These are phyloP conservation scores for Yamadazyma dendronema DNA, from an alignment of 1,139 yeast species.

Conservation along the genomic window DNA sequence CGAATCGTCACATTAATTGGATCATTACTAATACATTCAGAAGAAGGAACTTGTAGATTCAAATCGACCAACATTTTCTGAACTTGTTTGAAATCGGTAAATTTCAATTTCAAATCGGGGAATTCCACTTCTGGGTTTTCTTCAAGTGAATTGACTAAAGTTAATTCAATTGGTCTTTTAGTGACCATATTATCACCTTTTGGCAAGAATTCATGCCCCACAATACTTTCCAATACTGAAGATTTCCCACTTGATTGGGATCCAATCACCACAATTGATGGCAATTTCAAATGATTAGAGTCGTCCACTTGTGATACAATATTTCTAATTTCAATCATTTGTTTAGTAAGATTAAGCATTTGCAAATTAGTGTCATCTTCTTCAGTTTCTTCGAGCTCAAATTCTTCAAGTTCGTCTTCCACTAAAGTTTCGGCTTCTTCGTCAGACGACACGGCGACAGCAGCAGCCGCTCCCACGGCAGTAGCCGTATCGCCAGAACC, in stretches of 20 bases:
- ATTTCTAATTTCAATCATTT: conserved; percentile 93
- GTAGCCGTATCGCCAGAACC: conserved; percentile 31
- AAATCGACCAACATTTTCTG: conserved; percentile 81
- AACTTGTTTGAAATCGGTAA: conserved; percentile 86
- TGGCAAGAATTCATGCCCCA: conserved; percentile 91
- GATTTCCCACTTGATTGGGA: conserved; percentile 97
- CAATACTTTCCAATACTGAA: conserved; percentile 88
- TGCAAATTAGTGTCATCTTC: conserved; percentile 60
- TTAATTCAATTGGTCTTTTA: conserved; percentile 89
- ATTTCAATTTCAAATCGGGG: conserved; percentile 80
- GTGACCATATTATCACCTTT: conserved; percentile 97
- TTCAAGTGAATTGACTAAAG: conserved; percentile 82
- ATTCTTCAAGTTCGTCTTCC: conserved; percentile 27
- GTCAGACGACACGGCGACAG: conserved; percentile 41
- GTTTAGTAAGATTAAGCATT: conserved; percentile 83
- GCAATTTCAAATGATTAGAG: conserved; percentile 74
- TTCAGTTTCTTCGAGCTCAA: conserved; percentile 40
- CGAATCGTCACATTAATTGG: conserved; percentile 89
- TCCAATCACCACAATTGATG: conserved; percentile 95
- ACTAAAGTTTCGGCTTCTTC: conserved; percentile 21
- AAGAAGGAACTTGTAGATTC: conserved; percentile 86
- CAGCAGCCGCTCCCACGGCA: conserved; percentile 43
- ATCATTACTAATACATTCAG: conserved; percentile 83
- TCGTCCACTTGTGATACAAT: conserved; percentile 76
- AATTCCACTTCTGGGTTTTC: conserved; percentile 76